Evolutionary conservation across 2,329 filamentous ascomycete species (phyloP).

Genomic region (Biscogniauxia mediterranea): DNA sequence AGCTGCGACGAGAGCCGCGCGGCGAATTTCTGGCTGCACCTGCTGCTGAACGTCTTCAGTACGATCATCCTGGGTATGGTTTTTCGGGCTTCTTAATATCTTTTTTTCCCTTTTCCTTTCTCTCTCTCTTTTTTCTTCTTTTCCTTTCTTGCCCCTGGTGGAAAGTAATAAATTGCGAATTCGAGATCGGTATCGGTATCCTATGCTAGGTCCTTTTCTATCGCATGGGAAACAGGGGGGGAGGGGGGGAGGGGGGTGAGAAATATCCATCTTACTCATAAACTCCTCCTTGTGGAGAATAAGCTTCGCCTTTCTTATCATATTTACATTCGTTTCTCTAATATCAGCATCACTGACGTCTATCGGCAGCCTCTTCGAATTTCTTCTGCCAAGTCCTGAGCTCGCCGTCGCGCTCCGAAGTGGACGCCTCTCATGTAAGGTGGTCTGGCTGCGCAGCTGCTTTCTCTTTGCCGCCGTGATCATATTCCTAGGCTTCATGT

Average conservation of each 20-base stretch:
- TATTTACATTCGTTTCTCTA: neutral
- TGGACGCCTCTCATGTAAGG: conserved; percentile 39
- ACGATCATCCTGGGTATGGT: neutral
- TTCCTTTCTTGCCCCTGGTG: too few relatives aligned
- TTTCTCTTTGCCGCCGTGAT: conserved; percentile 1
- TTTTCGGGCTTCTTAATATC: too few relatives aligned
- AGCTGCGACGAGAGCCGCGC: neutral
- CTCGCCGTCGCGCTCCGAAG: conserved; percentile 9
- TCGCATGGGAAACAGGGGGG: too few relatives aligned
- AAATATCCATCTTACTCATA: too few relatives aligned
- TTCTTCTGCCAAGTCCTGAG: conserved; percentile 14
- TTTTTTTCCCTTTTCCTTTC: too few relatives aligned
- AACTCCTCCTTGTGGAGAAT: too few relatives aligned
- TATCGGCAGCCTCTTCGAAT: conserved; percentile 10
- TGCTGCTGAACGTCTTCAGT: neutral
- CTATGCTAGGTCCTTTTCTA: too few relatives aligned
- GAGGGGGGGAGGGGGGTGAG: too few relatives aligned
- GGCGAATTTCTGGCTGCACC: neutral
- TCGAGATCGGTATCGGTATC: too few relatives aligned
- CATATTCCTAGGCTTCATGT: neutral
- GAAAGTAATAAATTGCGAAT: too few relatives aligned
- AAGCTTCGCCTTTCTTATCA: too few relatives aligned
- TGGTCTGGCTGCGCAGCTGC: neutral
- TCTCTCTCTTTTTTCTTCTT: too few relatives aligned
- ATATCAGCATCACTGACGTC: neutral